Conservation (phyloP, 805 yeast species). For the Jamesozyma lodderae region DNA sequence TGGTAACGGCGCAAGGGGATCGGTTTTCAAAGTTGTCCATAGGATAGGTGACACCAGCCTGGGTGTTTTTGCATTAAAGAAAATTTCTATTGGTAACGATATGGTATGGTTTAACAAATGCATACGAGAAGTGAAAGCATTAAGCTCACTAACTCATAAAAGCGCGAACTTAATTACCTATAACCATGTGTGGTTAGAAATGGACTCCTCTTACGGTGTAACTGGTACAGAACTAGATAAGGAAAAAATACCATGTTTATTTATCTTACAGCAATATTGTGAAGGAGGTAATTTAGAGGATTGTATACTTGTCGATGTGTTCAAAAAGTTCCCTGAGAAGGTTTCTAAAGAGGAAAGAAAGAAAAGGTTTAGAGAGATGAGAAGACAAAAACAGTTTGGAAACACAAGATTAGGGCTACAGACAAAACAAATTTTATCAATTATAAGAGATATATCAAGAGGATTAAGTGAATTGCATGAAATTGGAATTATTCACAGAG, state of each 20-base stretch:
- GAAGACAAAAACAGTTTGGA: conserved; percentile 5
- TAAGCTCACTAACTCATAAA: conserved; percentile 41
- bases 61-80: conserved; percentile 77
- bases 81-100: conserved; percentile 76
- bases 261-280: conserved; percentile 78
- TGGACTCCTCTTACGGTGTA: conserved; percentile 39
- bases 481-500: conserved; percentile 76
- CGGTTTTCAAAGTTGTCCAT: conserved; percentile 78
- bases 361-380: conserved; percentile 22
- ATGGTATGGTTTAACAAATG: conserved; percentile 60
- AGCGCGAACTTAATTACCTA: conserved; percentile 64
- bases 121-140: conserved; percentile 66
- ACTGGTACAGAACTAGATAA: conserved; percentile 7
- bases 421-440: conserved; percentile 54
- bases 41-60: conserved; percentile 55
- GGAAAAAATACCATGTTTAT: conserved; percentile 54
- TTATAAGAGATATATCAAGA: conserved; percentile 55
- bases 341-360: conserved; percentile 34
- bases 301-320: conserved; percentile 34
- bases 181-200: conserved; percentile 88
- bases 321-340: conserved; percentile 30
- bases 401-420: conserved; percentile 32
- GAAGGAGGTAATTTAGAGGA: conserved; percentile 82
- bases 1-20: conserved; percentile 81
- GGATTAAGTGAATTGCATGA: conserved; percentile 69